These are phyloP conservation scores for Ogataea haglerorum DNA, from an alignment of 805 yeast genomes.

Conservation along the genomic window DNA sequence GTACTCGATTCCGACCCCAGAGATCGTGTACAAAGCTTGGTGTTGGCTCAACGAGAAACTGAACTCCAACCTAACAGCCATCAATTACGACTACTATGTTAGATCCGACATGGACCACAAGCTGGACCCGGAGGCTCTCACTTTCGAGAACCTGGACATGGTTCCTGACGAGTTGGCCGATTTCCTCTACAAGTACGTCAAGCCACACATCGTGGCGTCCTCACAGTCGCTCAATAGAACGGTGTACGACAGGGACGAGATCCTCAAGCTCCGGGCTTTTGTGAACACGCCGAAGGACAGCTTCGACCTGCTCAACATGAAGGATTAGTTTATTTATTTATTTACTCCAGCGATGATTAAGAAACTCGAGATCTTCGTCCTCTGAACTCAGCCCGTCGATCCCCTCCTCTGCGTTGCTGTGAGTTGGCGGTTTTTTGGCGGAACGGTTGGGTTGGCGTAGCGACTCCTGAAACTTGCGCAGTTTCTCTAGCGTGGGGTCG, in stretches of 20 bases:
- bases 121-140: slow-evolving; percentile 56
- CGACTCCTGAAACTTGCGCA: slow-evolving; percentile 1
- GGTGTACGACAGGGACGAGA: slow-evolving; percentile 36
- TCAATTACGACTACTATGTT: slow-evolving; percentile 71
- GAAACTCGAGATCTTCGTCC: slow-evolving; percentile 16
- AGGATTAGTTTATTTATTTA: slow-evolving; percentile 16
- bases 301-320: slow-evolving; percentile 31
- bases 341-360: slow-evolving; percentile 14
- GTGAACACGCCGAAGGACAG: slow-evolving; percentile 36
- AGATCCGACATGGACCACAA: slow-evolving; percentile 68
- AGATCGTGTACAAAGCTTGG: slow-evolving; percentile 30
- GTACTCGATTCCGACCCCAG: slow-evolving; percentile 39
- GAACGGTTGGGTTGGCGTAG: not conserved
- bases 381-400: slow-evolving; percentile 17
- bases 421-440: not conserved
- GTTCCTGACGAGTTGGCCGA: slow-evolving; percentile 51
- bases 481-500: slow-evolving; percentile 2
- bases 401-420: slow-evolving; percentile 9
- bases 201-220: slow-evolving; percentile 33
- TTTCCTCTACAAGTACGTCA: slow-evolving; percentile 42
- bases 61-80: slow-evolving; percentile 37
- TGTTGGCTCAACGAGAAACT: slow-evolving; percentile 39
- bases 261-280: slow-evolving; percentile 34
- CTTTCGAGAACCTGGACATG: slow-evolving; percentile 71
- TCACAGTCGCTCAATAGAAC: slow-evolving; percentile 38